Evolutionary conservation across 2,329 filamentous ascomycete genomes (phyloP), one percentile per base, ranked within the genome.

Genomic region (Diaporthe vexans): DNA sequence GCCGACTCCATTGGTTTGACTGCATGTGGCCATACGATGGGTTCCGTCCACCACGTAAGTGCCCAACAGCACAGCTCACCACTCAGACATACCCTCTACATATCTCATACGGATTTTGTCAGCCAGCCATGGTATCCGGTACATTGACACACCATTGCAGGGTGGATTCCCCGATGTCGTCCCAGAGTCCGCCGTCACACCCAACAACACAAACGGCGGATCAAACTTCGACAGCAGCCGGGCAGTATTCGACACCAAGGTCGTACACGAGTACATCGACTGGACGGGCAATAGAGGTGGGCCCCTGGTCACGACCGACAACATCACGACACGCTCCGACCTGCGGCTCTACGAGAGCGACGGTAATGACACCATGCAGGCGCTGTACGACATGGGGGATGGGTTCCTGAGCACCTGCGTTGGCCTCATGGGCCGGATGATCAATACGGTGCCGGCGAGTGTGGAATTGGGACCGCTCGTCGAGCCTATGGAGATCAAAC

Each of bases 11-110:
- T 81, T 54, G 76, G 61, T 2, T 67, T 80, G 37, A 80, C 78
- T 1, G 80, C 79, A 2, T 81, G 80, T 63, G 79, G 79, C 0
- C 80, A 81, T 33, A 79, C 78, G 1, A 76, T 81, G 40, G 80
- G 80, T 63, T 81, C 77, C 13, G 78, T 77, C 35, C 79, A 81
- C n/a, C 77, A 78, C 26, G 77, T 77, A n/a, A n/a, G n/a, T n/a
- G n/a, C n/a, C n/a, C n/a, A n/a, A n/a, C n/a, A n/a, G n/a, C n/a
- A n/a, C n/a, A n/a, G n/a, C n/a, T n/a, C n/a, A n/a, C n/a, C n/a
- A n/a, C n/a, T n/a, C n/a, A n/a, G n/a, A n/a, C n/a, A n/a, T n/a
- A n/a, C n/a, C n/a, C n/a, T n/a, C n/a, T n/a, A n/a, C n/a, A n/a
- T n/a, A n/a, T n/a, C n/a, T n/a, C n/a, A n/a, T n/a, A n/a, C n/a